Conservation (phyloP, 73 alveolate genomes). For the Symbiodinium pilosum region DNA sequence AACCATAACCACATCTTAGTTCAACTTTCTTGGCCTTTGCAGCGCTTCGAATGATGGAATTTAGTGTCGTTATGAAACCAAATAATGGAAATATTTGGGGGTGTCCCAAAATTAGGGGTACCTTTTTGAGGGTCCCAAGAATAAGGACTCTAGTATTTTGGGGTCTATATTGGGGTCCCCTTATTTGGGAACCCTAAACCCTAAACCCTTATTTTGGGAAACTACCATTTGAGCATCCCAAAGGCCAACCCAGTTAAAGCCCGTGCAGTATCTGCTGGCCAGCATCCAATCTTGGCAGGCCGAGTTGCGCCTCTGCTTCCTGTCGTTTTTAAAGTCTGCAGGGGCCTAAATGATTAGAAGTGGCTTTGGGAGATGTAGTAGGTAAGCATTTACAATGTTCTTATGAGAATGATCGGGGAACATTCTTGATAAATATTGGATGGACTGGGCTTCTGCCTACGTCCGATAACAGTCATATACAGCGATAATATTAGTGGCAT, state of each 20-base stretch:
- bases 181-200: not conserved
- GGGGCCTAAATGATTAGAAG: no score
- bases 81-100: not conserved
- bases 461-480: no score
- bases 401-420: no score
- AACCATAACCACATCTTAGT: no score
- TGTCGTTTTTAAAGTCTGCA: not conserved
- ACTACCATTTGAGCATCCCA: not conserved
- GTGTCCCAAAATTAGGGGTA: not conserved
- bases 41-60: no score
- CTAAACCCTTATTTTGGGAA: not conserved
- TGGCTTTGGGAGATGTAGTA: no score
- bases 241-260: not conserved
- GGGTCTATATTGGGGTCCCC: not conserved
- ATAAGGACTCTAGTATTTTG: no score
- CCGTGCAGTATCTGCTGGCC: not conserved
- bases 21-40: no score
- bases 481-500: no score
- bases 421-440: no score
- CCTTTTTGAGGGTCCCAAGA: not conserved
- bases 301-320: conserved; percentile 6
- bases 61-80: not conserved
- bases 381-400: no score
- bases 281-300: not conserved
- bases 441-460: no score